A percentile compares a stretch with the other conserved stretches of the same genome.
These are phyloP conservation scores for Auxenochlorella pyrenoidosa DNA, from an alignment of 139 green algal genomes.

Conservation along the genomic window DNA sequence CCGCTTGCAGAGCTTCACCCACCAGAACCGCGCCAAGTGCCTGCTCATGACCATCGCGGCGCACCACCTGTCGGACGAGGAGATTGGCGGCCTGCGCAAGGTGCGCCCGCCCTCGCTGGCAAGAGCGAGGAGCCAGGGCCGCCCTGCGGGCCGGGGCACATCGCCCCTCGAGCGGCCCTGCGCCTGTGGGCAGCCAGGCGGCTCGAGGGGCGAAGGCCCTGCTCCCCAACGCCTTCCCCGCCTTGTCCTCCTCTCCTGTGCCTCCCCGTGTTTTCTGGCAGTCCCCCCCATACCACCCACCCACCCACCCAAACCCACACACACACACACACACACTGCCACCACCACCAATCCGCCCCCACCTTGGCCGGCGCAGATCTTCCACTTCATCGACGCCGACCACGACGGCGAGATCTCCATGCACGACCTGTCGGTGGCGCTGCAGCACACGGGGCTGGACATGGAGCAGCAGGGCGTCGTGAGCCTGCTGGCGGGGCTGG, in stretches of 20 bases:
- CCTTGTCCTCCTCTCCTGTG: too few species aligned
- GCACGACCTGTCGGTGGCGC: slow-evolving; percentile 61
- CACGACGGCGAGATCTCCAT: slow-evolving; percentile 66
- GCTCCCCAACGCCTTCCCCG: too few species aligned
- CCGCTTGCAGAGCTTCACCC: slow-evolving; percentile 44
- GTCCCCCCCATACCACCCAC: too few species aligned
- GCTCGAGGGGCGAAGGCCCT: too few species aligned
- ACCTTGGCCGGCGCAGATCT: slow-evolving; percentile 42
- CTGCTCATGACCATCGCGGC: slow-evolving; percentile 59
- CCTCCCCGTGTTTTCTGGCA: too few species aligned
- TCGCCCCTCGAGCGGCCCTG: too few species aligned
- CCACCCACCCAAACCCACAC: too few species aligned
- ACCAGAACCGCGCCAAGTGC: slow-evolving; percentile 41
- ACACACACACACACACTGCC: too few species aligned
- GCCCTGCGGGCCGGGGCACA: too few species aligned
- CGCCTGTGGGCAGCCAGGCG: too few species aligned
- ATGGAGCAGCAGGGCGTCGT: slow-evolving; percentile 34
- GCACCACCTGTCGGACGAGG: slow-evolving; percentile 54
- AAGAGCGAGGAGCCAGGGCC: background rate
- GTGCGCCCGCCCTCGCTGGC: background rate
- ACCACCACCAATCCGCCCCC: too few species aligned
- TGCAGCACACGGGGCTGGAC: slow-evolving; percentile 44
- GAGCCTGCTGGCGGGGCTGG: slow-evolving; percentile 34
- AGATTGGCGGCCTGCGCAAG: slow-evolving; percentile 64
- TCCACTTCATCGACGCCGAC: slow-evolving; percentile 69